Evolutionary conservation across 2,329 filamentous ascomycete genomes (phyloP), one percentile per base, ranked within the genome.

Genomic region (Tolypocladium album): DNA sequence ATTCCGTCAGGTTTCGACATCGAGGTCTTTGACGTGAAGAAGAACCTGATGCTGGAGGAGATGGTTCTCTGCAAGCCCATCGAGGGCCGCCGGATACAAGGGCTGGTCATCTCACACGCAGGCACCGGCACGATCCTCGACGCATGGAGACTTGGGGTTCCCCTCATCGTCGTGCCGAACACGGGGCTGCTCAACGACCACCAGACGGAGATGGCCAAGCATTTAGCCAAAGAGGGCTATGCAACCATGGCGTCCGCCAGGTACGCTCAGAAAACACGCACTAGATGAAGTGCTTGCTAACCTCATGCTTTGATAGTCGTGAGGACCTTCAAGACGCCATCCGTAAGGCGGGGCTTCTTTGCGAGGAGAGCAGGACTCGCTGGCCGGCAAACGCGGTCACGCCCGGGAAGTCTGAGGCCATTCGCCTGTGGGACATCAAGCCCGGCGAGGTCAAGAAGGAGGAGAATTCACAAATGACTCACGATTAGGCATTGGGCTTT

Each of bases 91-190:
- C 73, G 79, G 15, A 72, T 69, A 0, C 82, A 86, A 9, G 94
- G 94, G 0, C 76, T 94, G 22, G 83, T 97, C 39, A 88, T 99
- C 61, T 91, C 88, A 53, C 94, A 99, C 77, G 93, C 92, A 96
- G 92, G 93, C 20, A 92, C 93, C 15, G 94, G 94, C 11, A 92
- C 90, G 3, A 92, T 97, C 36, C 80, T 97, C 0, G 91, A 92
- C 70, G 90, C 87, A 0, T 83, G 95, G 63, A 85, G 89, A 52
- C 77, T 89, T 58, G 83, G 85, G 17, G 78, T 92, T 0, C 87
- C 90, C 3, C 77, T 97, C n/a, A 82, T 99, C 57, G 90, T 96
- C 0, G 92, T 99, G 2, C 89, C 93, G 2, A 99, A 99, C 71
- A 81, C 85, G 1, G 78, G 79, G 8, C 82, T 99, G 0, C 82